A percentile compares a stretch with the other conserved stretches of the same genome.
These are phyloP conservation scores for Russula emetica DNA, from an alignment of 768 basidiomycete species.

Conservation along the genomic window DNA sequence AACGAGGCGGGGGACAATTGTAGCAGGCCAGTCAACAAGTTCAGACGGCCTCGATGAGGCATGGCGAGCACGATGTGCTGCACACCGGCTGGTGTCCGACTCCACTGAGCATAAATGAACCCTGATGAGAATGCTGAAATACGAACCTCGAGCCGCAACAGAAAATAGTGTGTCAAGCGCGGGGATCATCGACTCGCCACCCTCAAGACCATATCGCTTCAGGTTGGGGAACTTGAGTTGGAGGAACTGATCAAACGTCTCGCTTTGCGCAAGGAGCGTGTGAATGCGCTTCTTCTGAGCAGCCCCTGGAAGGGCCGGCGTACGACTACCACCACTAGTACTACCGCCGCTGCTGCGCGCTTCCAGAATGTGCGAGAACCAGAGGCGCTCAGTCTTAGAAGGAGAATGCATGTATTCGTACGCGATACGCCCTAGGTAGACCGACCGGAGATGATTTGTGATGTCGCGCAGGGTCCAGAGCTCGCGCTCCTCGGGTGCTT, in stretches of 20 bases:
- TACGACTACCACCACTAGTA: constrained; percentile 30
- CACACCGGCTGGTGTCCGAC: constrained; percentile 47
- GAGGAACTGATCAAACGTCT: constrained; percentile 80
- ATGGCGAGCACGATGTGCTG: constrained; percentile 73
- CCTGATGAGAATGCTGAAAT: background rate
- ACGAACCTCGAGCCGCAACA: constrained; percentile 54
- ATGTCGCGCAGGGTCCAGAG: constrained; percentile 72
- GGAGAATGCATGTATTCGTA: constrained; percentile 93
- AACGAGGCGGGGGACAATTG: constrained; percentile 61
- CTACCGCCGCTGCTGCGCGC: constrained; percentile 32
- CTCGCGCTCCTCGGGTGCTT: constrained; percentile 33
- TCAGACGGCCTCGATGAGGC: constrained; percentile 86
- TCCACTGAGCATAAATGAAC: background rate
- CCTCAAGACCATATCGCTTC: constrained; percentile 85
- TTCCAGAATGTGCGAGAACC: constrained; percentile 87
- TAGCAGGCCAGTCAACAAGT: constrained; percentile 76
- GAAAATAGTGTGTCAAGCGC: constrained; percentile 79
- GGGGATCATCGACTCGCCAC: constrained; percentile 91
- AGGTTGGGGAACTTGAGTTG: constrained; percentile 87
- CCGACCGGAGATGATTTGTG: constrained; percentile 56
- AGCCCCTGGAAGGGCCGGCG: constrained; percentile 34
- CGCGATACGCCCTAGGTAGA: constrained; percentile 83
- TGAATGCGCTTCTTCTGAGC: constrained; percentile 57
- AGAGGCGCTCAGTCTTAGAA: constrained; percentile 77
- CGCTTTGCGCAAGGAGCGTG: constrained; percentile 64